phyloP scores from a whole-genome alignment of 768 basidiomycete genomes.

The Suillus luteus region DNA sequence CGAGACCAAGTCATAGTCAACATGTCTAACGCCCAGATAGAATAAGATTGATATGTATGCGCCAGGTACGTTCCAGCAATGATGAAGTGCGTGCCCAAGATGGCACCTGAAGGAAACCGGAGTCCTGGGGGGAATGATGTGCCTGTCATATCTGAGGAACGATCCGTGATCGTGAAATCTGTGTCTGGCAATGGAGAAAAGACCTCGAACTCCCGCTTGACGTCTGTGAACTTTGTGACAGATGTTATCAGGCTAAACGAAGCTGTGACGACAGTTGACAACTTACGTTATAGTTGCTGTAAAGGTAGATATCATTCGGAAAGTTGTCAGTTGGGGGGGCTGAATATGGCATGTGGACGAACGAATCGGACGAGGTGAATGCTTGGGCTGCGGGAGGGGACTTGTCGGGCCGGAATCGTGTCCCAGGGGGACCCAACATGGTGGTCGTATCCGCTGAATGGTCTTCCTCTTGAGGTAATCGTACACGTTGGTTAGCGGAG shows the following conservation, averaged over 20 bases:
- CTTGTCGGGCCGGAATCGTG: constrained; percentile 57
- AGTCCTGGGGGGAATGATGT: constrained; percentile 89
- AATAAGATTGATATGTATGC: constrained; percentile 91
- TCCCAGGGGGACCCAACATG: constrained; percentile 55
- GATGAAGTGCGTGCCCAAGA: constrained; percentile 88
- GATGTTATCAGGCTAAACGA: constrained; percentile 17
- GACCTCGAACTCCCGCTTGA: constrained; percentile 92
- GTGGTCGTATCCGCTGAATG: constrained; percentile 42
- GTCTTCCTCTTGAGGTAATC: constrained; percentile 64
- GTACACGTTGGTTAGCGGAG: constrained; percentile 66
- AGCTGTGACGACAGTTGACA: constrained; percentile 7
- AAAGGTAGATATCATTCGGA: constrained; percentile 86
- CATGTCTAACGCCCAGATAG: constrained; percentile 94
- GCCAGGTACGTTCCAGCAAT: constrained; percentile 96
- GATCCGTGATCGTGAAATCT: constrained; percentile 78
- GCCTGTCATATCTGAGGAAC: constrained; percentile 80
- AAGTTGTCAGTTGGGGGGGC: constrained; percentile 68
- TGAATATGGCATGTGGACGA: constrained; percentile 78
- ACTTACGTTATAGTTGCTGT: constrained; percentile 94
- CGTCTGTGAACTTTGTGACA: constrained; percentile 77
- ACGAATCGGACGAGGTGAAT: constrained; percentile 56
- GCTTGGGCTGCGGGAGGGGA: constrained; percentile 43
- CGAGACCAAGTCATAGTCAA: constrained; percentile 81
- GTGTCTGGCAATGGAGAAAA: constrained; percentile 78
- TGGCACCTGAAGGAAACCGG: constrained; percentile 93